A percentile compares a stretch with the other conserved stretches of the same genome.
Evolutionary conservation across 2,329 filamentous ascomycete species (phyloP).

Genomic region (Diplodia intermedia): DNA sequence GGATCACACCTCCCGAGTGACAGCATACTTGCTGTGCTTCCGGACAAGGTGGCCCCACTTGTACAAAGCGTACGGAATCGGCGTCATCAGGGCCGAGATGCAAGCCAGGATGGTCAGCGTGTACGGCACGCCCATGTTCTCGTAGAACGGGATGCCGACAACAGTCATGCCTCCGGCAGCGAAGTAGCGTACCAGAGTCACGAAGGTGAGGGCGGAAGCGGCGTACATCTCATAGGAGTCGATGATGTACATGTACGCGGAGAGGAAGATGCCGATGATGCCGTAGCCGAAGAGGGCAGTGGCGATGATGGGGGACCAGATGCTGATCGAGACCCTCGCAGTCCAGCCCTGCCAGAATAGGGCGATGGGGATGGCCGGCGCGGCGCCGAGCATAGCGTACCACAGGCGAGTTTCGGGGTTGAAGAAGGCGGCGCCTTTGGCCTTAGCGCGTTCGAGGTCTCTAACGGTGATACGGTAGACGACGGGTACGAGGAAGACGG

Average conservation of each 20-base stretch:
- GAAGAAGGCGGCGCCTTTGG: conserved; percentile 48
- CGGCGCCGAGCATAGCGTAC: conserved; percentile 59
- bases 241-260: conserved; percentile 63
- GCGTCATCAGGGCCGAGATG: conserved; percentile 43
- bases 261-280: conserved; percentile 58
- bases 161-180: conserved; percentile 52
- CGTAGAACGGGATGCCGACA: conserved; percentile 50
- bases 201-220: conserved; percentile 55
- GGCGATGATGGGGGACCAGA: conserved; percentile 60
- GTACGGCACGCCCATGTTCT: conserved; percentile 48
- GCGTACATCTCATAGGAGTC: conserved; percentile 63
- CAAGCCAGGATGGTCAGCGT: conserved; percentile 50
- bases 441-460: conserved; percentile 50
- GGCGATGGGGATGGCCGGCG: conserved; percentile 57
- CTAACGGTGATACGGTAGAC: conserved; percentile 56
- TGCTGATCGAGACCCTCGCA: conserved; percentile 52
- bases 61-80: conserved; percentile 48
- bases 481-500: conserved; percentile 51
- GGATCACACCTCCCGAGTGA: conserved; percentile 17
- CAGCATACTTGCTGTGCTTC: conserved; percentile 32
- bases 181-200: conserved; percentile 51
- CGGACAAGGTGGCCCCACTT: conserved; percentile 38
- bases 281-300: conserved; percentile 62
- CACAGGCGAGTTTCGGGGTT: conserved; percentile 62
- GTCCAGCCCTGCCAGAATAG: conserved; percentile 68